A percentile compares a stretch with the other conserved stretches of the same genome.
Evolutionary conservation across 306 rosid genomes (phyloP).

Genomic region (Quercus parvula): DNA sequence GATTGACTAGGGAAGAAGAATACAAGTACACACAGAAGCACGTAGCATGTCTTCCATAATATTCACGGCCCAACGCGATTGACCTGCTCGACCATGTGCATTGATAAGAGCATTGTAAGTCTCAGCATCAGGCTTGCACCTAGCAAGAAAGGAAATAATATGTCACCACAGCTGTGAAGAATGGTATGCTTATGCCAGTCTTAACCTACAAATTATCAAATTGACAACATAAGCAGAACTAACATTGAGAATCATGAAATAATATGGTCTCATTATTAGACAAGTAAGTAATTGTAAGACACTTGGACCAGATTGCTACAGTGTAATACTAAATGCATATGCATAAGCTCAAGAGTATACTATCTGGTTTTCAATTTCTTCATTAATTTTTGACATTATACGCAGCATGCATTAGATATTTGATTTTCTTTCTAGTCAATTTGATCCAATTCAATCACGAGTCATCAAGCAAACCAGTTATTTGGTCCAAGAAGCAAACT

Average conservation of each 20-base stretch:
- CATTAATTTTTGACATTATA: not conserved
- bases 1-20: constrained; percentile 58
- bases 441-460: not conserved
- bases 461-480: not conserved
- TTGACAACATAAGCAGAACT: not conserved
- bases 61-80: constrained; percentile 97
- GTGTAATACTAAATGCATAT: too few species aligned
- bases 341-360: too few species aligned
- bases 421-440: not conserved
- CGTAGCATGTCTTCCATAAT: constrained; percentile 96
- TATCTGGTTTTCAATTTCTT: too few species aligned
- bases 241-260: not conserved
- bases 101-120: constrained; percentile 81
- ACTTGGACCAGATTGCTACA: too few species aligned
- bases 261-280: not conserved
- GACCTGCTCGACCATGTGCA: constrained; percentile 92
- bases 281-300: too few species aligned
- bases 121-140: constrained; percentile 97
- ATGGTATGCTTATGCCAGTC: not conserved
- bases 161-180: not conserved
- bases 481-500: not conserved
- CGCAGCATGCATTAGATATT: not conserved
- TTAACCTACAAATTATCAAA: not conserved
- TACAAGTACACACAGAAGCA: constrained; percentile 94
- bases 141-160: constrained; percentile 19